Evolutionary conservation across 257 asterid genomes (phyloP).

Genomic region (Misopates orontium): DNA sequence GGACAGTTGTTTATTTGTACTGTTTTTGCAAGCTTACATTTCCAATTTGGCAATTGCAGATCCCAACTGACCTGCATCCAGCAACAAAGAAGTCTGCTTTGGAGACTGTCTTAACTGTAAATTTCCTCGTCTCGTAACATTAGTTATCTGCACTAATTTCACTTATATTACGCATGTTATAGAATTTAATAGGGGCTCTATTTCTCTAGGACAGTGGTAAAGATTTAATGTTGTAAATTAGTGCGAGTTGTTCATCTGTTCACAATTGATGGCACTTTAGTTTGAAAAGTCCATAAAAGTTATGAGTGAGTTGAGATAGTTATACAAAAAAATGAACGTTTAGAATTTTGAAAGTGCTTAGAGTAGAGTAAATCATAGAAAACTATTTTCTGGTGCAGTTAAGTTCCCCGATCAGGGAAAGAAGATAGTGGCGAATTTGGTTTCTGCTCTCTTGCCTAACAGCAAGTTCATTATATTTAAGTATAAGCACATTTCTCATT

Average conservation of each 20-base stretch:
- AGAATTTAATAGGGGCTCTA: not conserved
- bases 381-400: constrained; percentile 4
- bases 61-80: constrained; percentile 91
- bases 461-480: not conserved
- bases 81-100: constrained; percentile 78
- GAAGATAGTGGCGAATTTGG: not conserved
- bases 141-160: not conserved
- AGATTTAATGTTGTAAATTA: not conserved
- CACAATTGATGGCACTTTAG: not conserved
- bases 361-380: not conserved
- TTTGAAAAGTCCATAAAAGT: not conserved
- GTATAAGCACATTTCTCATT: not conserved
- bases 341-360: constrained; percentile 13
- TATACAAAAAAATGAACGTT: constrained; percentile 10
- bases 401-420: not conserved
- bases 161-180: constrained; percentile 1
- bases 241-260: not conserved
- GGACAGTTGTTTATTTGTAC: constrained; percentile 13
- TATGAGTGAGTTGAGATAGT: too few relatives aligned
- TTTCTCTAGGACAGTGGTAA: not conserved
- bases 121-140: constrained; percentile 23
- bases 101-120: constrained; percentile 98
- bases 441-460: not conserved
- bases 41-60: constrained; percentile 53
- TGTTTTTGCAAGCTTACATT: constrained; percentile 22